Percentiles rank a stretch among this genome's conserved stretches.
Evolutionary conservation across 2,329 filamentous ascomycete genomes (phyloP).

Genomic region (Penicillium fuscoglaucum): DNA sequence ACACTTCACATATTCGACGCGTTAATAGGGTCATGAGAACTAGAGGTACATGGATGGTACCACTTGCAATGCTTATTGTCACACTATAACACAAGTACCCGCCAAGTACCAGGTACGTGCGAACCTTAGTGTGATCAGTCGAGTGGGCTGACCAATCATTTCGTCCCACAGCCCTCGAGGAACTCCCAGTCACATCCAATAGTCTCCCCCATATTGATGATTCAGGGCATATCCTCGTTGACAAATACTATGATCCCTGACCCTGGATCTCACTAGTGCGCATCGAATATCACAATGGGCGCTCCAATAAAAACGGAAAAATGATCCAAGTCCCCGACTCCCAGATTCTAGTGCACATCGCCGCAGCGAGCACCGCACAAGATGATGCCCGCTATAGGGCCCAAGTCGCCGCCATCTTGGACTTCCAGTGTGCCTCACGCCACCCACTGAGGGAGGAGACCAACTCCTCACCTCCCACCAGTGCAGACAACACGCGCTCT

Average conservation of each 20-base stretch:
- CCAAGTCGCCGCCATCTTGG: slow-evolving; percentile 40
- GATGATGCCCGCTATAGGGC: slow-evolving; percentile 44
- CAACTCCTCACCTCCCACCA: background rate
- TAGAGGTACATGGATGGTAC: background rate
- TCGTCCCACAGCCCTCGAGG: background rate
- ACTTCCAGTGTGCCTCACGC: slow-evolving; percentile 35
- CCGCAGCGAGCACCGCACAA: slow-evolving; percentile 37
- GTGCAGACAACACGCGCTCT: background rate
- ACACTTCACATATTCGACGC: background rate
- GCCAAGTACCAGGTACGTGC: background rate
- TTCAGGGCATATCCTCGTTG: background rate
- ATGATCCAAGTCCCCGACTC: background rate
- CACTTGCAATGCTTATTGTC: fast-evolving
- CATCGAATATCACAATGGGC: background rate
- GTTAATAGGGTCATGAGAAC: background rate
- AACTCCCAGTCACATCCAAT: background rate
- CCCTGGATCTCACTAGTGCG: background rate
- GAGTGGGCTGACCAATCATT: slow-evolving; percentile 1
- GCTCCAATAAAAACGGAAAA: background rate
- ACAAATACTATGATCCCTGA: slow-evolving; percentile 3
- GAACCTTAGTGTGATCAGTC: slow-evolving; percentile 4
- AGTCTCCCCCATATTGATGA: background rate
- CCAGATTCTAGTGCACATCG: slow-evolving; percentile 46
- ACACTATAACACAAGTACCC: background rate
- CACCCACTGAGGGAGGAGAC: slow-evolving; percentile 6